Evolutionary conservation across 2,329 filamentous ascomycete genomes (phyloP).

Genomic region (Plenodomus biglobosus): DNA sequence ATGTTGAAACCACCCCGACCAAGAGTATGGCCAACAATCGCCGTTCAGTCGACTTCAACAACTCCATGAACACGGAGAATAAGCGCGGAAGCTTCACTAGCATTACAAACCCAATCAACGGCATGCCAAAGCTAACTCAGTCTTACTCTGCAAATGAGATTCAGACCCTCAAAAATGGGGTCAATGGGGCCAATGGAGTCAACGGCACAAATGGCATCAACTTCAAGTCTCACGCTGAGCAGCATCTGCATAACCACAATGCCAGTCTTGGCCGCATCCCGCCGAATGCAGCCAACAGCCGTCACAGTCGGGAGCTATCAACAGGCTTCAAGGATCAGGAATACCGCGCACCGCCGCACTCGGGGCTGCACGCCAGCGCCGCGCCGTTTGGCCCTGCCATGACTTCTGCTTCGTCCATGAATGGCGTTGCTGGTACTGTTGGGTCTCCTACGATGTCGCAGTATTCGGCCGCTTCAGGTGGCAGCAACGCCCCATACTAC

Average conservation of each 20-base stretch:
- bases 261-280: constrained; percentile 80
- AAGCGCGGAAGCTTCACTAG: constrained; percentile 54
- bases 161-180: constrained; percentile 75
- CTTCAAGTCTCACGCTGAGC: constrained; percentile 58
- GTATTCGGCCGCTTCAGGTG: constrained; percentile 28
- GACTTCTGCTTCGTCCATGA: constrained; percentile 36
- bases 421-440: constrained; percentile 25
- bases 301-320: constrained; percentile 73
- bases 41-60: constrained; percentile 53
- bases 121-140: constrained; percentile 74
- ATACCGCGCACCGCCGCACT: constrained; percentile 61
- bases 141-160: constrained; percentile 92
- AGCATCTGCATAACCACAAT: constrained; percentile 70
- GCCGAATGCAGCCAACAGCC: constrained; percentile 63
- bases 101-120: constrained; percentile 60
- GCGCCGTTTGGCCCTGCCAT: constrained; percentile 72
- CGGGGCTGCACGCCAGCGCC: constrained; percentile 77
- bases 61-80: constrained; percentile 39
- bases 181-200: constrained; percentile 42
- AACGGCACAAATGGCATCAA: constrained; percentile 38
- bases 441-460: constrained; percentile 38
- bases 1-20: constrained; percentile 46
- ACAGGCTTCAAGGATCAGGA: constrained; percentile 51
- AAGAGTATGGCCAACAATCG: constrained; percentile 47
- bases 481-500: constrained; percentile 46